Evolutionary conservation across 345 rosid genomes (phyloP).

Genomic region (Syzygium oleosum): DNA sequence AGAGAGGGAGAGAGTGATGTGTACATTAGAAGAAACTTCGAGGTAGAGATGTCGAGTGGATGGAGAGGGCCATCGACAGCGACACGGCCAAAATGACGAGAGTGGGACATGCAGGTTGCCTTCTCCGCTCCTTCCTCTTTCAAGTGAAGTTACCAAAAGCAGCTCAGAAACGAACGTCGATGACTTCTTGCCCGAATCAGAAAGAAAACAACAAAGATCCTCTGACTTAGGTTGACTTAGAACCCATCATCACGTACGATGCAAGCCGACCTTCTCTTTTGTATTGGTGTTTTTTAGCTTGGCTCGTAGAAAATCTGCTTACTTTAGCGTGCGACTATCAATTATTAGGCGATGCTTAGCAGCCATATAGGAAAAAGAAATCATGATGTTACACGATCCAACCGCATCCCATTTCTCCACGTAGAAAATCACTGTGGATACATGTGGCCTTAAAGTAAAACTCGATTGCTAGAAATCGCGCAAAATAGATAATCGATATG

Average conservation of each 20-base stretch:
- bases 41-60: neutral
- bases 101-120: too few relatives aligned
- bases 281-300: neutral
- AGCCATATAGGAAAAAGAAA: neutral
- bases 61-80: too few relatives aligned
- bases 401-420: neutral
- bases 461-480: neutral
- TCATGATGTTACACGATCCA: neutral
- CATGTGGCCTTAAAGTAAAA: neutral
- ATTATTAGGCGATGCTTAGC: neutral
- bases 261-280: neutral
- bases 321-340: neutral
- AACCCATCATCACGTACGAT: neutral
- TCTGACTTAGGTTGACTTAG: neutral
- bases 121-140: too few relatives aligned
- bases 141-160: too few relatives aligned
- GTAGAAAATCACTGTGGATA: fast-evolving
- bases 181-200: too few relatives aligned
- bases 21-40: neutral
- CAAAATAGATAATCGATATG: neutral
- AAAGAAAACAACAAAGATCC: too few relatives aligned
- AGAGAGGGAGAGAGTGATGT: neutral
- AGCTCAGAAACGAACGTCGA: too few relatives aligned
- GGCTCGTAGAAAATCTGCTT: neutral
- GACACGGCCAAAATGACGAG: too few relatives aligned